Percentiles rank a stretch among this genome's conserved stretches.
Conservation (phyloP, 2,329 filamentous ascomycete species). For the Apiospora saccharicola region DNA sequence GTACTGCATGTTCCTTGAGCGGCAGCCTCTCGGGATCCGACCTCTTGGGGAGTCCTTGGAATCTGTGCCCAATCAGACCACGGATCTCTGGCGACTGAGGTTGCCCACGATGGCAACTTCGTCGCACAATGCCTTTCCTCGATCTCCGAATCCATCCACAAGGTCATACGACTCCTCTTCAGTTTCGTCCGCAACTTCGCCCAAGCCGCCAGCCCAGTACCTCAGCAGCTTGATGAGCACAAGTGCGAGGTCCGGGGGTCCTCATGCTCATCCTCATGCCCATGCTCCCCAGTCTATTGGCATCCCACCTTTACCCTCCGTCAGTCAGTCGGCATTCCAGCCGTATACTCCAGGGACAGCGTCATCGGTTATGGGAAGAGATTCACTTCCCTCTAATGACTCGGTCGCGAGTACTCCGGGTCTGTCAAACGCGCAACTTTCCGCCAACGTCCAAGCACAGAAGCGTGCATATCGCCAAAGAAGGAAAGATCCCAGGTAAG, state of each 20-base stretch:
- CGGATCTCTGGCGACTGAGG: constrained; percentile 43
- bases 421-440: constrained; percentile 47
- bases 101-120: constrained; percentile 59
- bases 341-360: constrained; percentile 60
- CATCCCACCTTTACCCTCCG: constrained; percentile 58
- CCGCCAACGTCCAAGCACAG: constrained; percentile 71
- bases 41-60: constrained; percentile 49
- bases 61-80: constrained; percentile 45
- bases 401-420: constrained; percentile 64
- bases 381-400: constrained; percentile 66
- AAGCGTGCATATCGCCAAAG: constrained; percentile 95
- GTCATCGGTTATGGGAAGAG: constrained; percentile 61
- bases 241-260: constrained; percentile 57
- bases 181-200: constrained; percentile 68
- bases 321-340: constrained; percentile 55
- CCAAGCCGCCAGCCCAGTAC: constrained; percentile 61
- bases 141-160: constrained; percentile 67
- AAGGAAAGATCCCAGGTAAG: constrained; percentile 82
- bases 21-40: constrained; percentile 46
- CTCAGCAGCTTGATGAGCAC: constrained; percentile 60
- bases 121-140: constrained; percentile 65
- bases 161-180: constrained; percentile 71
- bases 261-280: constrained; percentile 42
- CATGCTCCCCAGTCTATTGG: constrained; percentile 61
- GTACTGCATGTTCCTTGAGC: constrained; percentile 51